phyloP scores from a whole-genome alignment of 2,329 filamentous ascomycete species.

The Bertia moriformis region DNA sequence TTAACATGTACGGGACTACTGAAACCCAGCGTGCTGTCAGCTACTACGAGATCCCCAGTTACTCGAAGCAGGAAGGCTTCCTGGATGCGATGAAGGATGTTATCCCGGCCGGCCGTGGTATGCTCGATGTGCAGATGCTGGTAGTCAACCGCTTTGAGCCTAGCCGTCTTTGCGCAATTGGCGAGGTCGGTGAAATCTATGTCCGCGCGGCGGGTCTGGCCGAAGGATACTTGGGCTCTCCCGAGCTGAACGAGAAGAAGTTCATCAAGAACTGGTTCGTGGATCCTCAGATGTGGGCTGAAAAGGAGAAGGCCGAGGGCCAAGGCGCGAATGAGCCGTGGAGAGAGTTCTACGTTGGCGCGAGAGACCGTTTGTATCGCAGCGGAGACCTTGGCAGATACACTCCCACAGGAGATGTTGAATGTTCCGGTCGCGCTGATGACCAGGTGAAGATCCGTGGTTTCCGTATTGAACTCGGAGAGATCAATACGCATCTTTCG shows the following conservation, averaged over 20 bases:
- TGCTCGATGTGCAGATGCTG: constrained; percentile 76
- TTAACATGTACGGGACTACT: constrained; percentile 82
- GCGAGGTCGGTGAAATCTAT: constrained; percentile 73
- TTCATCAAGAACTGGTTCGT: constrained; percentile 82
- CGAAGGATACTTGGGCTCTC: constrained; percentile 59
- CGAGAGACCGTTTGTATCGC: constrained; percentile 72
- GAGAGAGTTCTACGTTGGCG: constrained; percentile 65
- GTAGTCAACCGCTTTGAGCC: constrained; percentile 60
- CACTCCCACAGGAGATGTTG: constrained; percentile 52
- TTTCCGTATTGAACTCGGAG: constrained; percentile 85
- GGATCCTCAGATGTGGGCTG: constrained; percentile 54
- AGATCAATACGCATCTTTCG: constrained; percentile 76
- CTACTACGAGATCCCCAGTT: constrained; percentile 65
- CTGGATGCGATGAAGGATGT: constrained; percentile 57
- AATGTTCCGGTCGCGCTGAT: constrained; percentile 68
- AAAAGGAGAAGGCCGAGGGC: constrained; percentile 41
- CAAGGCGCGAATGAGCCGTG: constrained; percentile 50
- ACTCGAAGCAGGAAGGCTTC: constrained; percentile 39
- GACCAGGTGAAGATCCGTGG: constrained; percentile 91
- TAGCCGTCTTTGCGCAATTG: constrained; percentile 59
- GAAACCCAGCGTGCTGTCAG: constrained; percentile 71
- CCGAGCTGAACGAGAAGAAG: constrained; percentile 52
- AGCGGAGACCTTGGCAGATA: constrained; percentile 77
- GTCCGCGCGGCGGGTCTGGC: constrained; percentile 72
- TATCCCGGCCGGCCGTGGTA: constrained; percentile 72